Evolutionary conservation across 163 green algal species (phyloP).

Genomic region (Coccomyxa subellipsoidea): DNA sequence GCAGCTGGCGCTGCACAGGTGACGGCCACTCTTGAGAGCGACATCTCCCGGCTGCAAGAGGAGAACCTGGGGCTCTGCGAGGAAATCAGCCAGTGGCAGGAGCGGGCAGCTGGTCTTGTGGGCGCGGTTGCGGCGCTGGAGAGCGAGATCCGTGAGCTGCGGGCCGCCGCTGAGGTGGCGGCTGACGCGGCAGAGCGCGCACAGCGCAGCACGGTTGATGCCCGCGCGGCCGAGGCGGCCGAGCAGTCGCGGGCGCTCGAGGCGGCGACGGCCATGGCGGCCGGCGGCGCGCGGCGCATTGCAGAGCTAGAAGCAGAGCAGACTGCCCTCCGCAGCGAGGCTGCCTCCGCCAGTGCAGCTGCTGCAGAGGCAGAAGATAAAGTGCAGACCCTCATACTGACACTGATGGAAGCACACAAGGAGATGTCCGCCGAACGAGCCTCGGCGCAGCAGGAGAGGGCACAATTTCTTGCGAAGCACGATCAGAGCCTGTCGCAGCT

Average conservation of each 20-base stretch:
- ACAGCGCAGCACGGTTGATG: background rate
- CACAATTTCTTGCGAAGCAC: background rate
- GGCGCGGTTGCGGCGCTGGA: background rate
- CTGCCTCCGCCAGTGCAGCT: background rate
- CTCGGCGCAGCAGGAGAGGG: background rate
- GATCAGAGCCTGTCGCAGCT: background rate
- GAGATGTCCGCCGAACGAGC: background rate
- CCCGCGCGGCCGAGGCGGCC: background rate
- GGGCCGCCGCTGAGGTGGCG: background rate
- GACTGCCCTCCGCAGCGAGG: background rate
- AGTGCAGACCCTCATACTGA: background rate
- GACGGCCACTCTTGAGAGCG: background rate
- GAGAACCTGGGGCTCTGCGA: background rate
- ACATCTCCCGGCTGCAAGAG: background rate
- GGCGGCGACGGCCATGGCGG: too few relatives aligned
- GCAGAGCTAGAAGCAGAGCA: background rate
- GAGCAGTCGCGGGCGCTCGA: background rate
- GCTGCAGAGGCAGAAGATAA: background rate
- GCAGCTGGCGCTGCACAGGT: background rate
- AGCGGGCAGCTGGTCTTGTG: background rate
- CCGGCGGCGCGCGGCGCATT: too few relatives aligned
- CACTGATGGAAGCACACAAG: background rate
- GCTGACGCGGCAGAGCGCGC: too few relatives aligned
- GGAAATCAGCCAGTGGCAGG: background rate
- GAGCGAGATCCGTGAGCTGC: background rate